These are phyloP conservation scores for Vicia villosa DNA, from an alignment of 306 rosid species.

Conservation along the genomic window DNA sequence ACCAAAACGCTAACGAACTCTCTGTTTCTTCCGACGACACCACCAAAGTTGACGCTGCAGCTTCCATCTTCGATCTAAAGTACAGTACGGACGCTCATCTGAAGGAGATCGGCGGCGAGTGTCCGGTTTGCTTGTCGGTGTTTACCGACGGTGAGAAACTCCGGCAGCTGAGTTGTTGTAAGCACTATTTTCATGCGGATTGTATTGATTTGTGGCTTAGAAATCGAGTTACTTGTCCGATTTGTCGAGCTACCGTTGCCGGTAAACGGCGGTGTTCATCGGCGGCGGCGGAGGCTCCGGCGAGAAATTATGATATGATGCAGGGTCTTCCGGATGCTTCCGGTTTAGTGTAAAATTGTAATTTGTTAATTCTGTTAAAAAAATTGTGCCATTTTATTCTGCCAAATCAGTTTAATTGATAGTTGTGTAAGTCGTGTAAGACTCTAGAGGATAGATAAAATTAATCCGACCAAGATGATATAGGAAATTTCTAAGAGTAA, in stretches of 20 bases:
- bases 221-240: conserved; percentile 67
- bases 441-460: no score
- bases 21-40: conserved; percentile 19
- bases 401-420: no score
- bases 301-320: conserved; percentile 45
- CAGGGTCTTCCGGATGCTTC: conserved; percentile 64
- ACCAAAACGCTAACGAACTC: conserved; percentile 25
- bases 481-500: no score
- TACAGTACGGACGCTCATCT: conserved; percentile 45
- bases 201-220: conserved; percentile 76
- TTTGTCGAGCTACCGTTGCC: conserved; percentile 61
- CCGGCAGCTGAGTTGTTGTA: conserved; percentile 61
- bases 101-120: conserved; percentile 61
- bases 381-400: no score
- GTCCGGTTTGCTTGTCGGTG: conserved; percentile 75
- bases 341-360: conserved; percentile 47
- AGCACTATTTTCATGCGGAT: conserved; percentile 64
- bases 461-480: no score
- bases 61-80: conserved; percentile 35
- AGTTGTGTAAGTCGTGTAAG: no score
- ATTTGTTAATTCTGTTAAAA: not conserved
- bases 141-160: conserved; percentile 67
- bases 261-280: conserved; percentile 28
- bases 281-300: conserved; percentile 18
- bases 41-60: not conserved